Base-by-base conservation (phyloP, 148 eudicot species). In the Amaranthus palmeri region DNA sequence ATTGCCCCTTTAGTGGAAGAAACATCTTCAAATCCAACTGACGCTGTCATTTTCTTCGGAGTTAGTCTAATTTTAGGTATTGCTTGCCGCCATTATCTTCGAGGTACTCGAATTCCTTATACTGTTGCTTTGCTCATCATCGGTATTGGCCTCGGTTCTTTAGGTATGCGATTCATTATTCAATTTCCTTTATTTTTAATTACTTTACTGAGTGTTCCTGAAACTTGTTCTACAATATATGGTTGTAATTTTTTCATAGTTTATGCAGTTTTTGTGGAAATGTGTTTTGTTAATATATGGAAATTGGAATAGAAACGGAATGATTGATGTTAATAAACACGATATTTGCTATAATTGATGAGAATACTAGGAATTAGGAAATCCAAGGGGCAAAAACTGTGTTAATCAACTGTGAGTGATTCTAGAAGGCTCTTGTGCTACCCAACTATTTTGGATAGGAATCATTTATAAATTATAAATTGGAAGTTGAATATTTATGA, bases 91-190 rank as follows among this genome's bases (percentile, higher is more conserved):
- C 97, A 93, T 71, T 66, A 85, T 18, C 90, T 93, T 46, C 80
- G 93, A 40, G 93, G 97, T 3, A 91, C 98, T 45, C 80, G 88
- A 42, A 95, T 93, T 6, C 98, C 96, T 13, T 93, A 93, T 76
- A 86, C 98, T 14, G 92, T 93, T 14, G 98, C 96, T 62, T 72
- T 93, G 81, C 95, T 93, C 52, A 50, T 90, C 71, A 82, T 93
- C 50, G 98, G 98, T 67, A 78, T 90, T 59, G 92, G 69, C 59
- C 86, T 93, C 49, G 98, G 98, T 12, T 85, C 90, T 3, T 61
- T 93, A 79, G 98, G 98, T 90, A 53, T 25, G 36, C 36, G 36
- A 25, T 25, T 25, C 36, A 25, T 25, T 25, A 25, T 25, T 25
- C 36, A 25, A 25, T 25, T 25, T 25, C 36, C 36, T 25, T 25